phyloP scores from a whole-genome alignment of 2,329 filamentous ascomycete genomes.

The Nothopassalora personata region DNA sequence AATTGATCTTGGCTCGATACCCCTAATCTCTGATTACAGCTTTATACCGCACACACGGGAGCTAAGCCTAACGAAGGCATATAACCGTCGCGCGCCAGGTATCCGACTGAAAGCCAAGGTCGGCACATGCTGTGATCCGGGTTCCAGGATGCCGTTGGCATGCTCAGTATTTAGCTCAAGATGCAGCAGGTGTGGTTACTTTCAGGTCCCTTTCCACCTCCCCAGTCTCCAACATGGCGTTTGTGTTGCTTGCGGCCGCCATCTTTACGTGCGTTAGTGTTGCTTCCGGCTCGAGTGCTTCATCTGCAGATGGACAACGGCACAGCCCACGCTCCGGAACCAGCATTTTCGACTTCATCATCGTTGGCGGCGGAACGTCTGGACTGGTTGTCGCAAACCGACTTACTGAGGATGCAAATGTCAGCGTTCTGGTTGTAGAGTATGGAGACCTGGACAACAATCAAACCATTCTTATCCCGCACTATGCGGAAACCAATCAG shows the following conservation, averaged over 20 bases:
- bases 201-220: not conserved
- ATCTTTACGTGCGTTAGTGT: not conserved
- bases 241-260: not conserved
- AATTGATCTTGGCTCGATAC: too few species aligned
- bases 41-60: too few species aligned
- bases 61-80: too few species aligned
- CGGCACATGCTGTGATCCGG: too few species aligned
- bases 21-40: too few species aligned
- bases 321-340: too few species aligned
- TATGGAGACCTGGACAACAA: constrained; percentile 7
- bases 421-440: constrained; percentile 29
- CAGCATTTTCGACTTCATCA: constrained; percentile 7
- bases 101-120: too few species aligned
- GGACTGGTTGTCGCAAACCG: constrained; percentile 25
- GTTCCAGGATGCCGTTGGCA: not conserved
- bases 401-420: constrained; percentile 22
- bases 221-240: not conserved
- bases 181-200: not conserved
- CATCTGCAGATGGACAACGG: not conserved
- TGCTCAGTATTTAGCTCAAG: not conserved
- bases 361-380: constrained; percentile 25
- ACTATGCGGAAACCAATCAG: constrained; percentile 12
- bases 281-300: not conserved
- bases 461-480: constrained; percentile 8
- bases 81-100: too few species aligned